A percentile compares a stretch with the other conserved stretches of the same genome.
phyloP scores from a whole-genome alignment of 441 rosid genomes.

The Pelargonium cotyledonis region DNA sequence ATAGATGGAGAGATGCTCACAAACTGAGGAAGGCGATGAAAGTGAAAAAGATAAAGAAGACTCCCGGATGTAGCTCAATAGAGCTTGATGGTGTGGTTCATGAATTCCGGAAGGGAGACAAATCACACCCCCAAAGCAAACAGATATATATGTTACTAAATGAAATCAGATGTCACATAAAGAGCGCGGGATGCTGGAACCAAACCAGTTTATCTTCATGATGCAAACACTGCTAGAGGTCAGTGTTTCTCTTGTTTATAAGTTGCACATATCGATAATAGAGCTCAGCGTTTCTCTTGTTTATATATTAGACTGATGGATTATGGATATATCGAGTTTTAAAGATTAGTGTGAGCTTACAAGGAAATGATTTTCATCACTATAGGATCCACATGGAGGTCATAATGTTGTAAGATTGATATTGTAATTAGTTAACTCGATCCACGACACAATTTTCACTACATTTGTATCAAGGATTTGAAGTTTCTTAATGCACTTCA shows the following conservation, averaged over 20 bases:
- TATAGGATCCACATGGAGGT: neutral
- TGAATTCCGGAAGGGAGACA: slow-evolving; percentile 16
- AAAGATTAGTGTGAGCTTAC: neutral
- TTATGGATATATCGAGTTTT: neutral
- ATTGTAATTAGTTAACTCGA: neutral
- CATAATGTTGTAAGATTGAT: neutral
- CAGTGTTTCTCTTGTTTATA: neutral
- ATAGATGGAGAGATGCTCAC: slow-evolving; percentile 15
- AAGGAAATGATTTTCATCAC: neutral
- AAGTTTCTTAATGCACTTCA: no score
- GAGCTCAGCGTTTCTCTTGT: neutral
- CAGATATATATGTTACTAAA: slow-evolving; percentile 8
- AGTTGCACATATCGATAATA: no score
- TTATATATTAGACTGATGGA: no score
- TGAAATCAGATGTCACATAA: slow-evolving; percentile 1
- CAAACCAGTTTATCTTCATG: neutral
- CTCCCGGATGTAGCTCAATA: slow-evolving; percentile 19
- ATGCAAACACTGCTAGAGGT: neutral
- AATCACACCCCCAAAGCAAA: slow-evolving; percentile 13
- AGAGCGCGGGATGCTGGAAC: neutral
- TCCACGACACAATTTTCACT: no score
- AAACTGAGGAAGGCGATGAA: slow-evolving; percentile 15
- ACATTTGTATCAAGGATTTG: no score
- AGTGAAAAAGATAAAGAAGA: slow-evolving; percentile 13
- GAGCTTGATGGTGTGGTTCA: slow-evolving; percentile 15